Conservation (phyloP, 2,329 filamentous ascomycete genomes). For the Pseudonectria foliicola region DNA sequence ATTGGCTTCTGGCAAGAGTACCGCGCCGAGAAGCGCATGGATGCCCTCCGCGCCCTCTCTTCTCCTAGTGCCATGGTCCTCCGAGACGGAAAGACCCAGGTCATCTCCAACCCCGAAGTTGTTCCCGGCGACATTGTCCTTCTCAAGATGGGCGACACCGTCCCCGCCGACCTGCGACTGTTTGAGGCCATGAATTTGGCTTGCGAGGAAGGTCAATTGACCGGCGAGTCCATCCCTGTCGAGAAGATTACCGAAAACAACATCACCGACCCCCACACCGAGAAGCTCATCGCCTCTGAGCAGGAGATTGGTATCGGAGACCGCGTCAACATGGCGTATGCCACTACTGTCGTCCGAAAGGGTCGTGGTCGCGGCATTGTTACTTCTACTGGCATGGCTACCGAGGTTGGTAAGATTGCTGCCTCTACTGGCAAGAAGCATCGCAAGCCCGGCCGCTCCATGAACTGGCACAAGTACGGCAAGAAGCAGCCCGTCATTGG, state of each 20-base stretch:
- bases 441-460: conserved; percentile 46
- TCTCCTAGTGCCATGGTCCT: conserved; percentile 57
- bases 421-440: conserved; percentile 45
- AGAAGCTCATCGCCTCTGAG: conserved; percentile 35
- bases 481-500: conserved; percentile 43
- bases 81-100: conserved; percentile 50
- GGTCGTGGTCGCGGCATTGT: conserved; percentile 68
- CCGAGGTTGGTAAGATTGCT: conserved; percentile 65
- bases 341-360: conserved; percentile 65
- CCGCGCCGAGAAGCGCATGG: conserved; percentile 60
- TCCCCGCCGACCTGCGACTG: conserved; percentile 65
- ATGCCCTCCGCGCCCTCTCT: conserved; percentile 53
- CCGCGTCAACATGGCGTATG: conserved; percentile 67
- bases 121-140: conserved; percentile 66
- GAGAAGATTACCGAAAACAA: conserved; percentile 54
- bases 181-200: conserved; percentile 71
- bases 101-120: conserved; percentile 53
- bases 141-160: conserved; percentile 64
- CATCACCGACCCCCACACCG: conserved; percentile 38
- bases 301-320: conserved; percentile 60
- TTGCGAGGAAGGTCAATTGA: conserved; percentile 71
- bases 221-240: conserved; percentile 67
- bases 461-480: conserved; percentile 48
- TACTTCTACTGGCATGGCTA: conserved; percentile 63
- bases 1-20: conserved; percentile 62